Evolutionary conservation across 2,329 filamentous ascomycete genomes (phyloP).

Genomic region (Arthroderma sp.): DNA sequence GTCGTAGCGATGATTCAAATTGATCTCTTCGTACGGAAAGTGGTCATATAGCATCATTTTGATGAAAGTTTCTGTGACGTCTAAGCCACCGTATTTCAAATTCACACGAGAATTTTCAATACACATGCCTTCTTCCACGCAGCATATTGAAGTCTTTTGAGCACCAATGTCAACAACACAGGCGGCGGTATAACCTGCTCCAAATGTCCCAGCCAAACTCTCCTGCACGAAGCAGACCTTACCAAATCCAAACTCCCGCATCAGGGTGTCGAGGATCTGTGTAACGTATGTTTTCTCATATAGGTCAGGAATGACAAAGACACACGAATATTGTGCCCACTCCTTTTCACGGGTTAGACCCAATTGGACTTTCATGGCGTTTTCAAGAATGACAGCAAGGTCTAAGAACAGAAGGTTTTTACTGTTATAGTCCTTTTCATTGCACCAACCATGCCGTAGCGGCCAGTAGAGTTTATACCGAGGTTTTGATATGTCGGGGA

Average conservation of each 20-base stretch:
- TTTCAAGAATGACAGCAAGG: conserved; percentile 73
- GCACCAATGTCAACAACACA: conserved; percentile 95
- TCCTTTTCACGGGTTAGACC: conserved; percentile 64
- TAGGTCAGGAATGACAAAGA: conserved; percentile 92
- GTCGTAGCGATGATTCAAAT: conserved; percentile 78
- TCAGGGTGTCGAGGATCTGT: conserved; percentile 67
- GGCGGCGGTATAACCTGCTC: conserved; percentile 82
- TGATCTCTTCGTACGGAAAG: conserved; percentile 91
- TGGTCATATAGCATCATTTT: conserved; percentile 97
- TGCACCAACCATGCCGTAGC: conserved; percentile 70
- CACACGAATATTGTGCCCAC: conserved; percentile 83
- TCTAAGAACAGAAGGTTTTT: conserved; percentile 74
- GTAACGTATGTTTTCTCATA: conserved; percentile 93
- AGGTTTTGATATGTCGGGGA: conserved; percentile 78
- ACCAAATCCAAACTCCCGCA: conserved; percentile 80
- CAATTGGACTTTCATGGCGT: conserved; percentile 73
- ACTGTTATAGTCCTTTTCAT: conserved; percentile 75
- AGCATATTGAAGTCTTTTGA: conserved; percentile 93
- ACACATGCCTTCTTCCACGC: conserved; percentile 90
- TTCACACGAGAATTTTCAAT: conserved; percentile 92
- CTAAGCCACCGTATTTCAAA: conserved; percentile 80
- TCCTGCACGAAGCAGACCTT: conserved; percentile 92
- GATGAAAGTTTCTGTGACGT: conserved; percentile 87
- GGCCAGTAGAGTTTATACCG: conserved; percentile 92
- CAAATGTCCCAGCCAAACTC: conserved; percentile 86